Conservation (phyloP, 768 basidiomycete species). For the Rubroboletus satanas region DNA sequence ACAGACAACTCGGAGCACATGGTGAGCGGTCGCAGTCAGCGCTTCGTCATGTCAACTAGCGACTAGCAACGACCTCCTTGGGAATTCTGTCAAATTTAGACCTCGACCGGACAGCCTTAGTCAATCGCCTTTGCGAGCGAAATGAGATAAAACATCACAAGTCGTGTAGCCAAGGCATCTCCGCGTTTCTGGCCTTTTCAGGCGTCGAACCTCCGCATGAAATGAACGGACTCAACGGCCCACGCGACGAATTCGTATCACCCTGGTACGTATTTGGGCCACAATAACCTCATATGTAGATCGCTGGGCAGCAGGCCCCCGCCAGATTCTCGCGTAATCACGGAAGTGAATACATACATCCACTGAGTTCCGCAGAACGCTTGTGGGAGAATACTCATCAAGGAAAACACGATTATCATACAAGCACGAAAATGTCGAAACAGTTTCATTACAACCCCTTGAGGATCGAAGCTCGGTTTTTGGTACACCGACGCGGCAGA, state of each 20-base stretch:
- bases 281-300: slow-evolving; percentile 23
- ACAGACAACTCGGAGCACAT: background rate
- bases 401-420: slow-evolving; percentile 1
- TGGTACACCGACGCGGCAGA: slow-evolving; percentile 2
- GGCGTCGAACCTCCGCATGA: slow-evolving; percentile 31
- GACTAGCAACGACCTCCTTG: slow-evolving; percentile 3
- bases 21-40: background rate
- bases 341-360: slow-evolving; percentile 25
- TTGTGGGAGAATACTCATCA: slow-evolving; percentile 6
- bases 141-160: slow-evolving; percentile 12
- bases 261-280: slow-evolving; percentile 16
- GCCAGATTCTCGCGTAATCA: slow-evolving; percentile 24
- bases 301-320: slow-evolving; percentile 10
- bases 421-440: background rate
- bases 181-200: slow-evolving; percentile 24
- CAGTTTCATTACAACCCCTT: background rate
- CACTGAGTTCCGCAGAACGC: background rate
- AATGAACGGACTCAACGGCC: slow-evolving; percentile 27
- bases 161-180: slow-evolving; percentile 23
- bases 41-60: slow-evolving; percentile 22
- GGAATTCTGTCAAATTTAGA: slow-evolving; percentile 15
- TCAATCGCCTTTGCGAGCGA: slow-evolving; percentile 9
- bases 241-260: slow-evolving; percentile 16
- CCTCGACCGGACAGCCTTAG: slow-evolving; percentile 4
- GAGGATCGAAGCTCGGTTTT: slow-evolving; percentile 1